Evolutionary conservation across 768 basidiomycete species (phyloP).

Genomic region (Solioccasus polychromus): DNA sequence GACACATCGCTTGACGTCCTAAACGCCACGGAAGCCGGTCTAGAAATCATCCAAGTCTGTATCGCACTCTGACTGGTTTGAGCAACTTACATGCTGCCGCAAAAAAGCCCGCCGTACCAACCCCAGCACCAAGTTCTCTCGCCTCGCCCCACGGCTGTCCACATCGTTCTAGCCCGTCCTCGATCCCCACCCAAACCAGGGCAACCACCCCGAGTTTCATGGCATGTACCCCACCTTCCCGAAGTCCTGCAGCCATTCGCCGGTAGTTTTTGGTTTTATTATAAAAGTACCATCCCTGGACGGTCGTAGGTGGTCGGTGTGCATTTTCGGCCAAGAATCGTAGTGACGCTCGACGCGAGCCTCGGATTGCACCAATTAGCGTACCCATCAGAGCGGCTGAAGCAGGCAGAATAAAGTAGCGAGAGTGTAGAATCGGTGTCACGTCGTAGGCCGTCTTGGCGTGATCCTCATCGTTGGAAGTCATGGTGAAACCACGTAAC

Average conservation of each 20-base stretch:
- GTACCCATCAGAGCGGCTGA: slow-evolving; percentile 59
- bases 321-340: slow-evolving; percentile 92
- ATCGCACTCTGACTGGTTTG: no score
- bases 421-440: slow-evolving; percentile 36
- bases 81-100: slow-evolving; percentile 48
- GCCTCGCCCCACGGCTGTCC: slow-evolving; percentile 38
- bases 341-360: slow-evolving; percentile 65
- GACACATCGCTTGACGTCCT: slow-evolving; percentile 43
- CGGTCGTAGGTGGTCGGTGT: slow-evolving; percentile 79
- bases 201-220: slow-evolving; percentile 46
- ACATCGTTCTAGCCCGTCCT: slow-evolving; percentile 40
- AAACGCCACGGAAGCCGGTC: slow-evolving; percentile 58
- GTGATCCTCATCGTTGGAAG: slow-evolving; percentile 8
- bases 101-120: slow-evolving; percentile 61
- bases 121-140: slow-evolving; percentile 60
- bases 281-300: slow-evolving; percentile 94
- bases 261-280: slow-evolving; percentile 95
- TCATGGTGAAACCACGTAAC: slow-evolving; percentile 14
- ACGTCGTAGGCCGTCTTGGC: slow-evolving; percentile 24
- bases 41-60: slow-evolving; percentile 25
- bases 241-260: slow-evolving; percentile 70
- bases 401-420: slow-evolving; percentile 60
- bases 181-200: slow-evolving; percentile 46
- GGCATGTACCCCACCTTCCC: slow-evolving; percentile 60
- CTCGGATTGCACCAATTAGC: slow-evolving; percentile 71